These are phyloP conservation scores for Mycena sanguinolenta DNA, from an alignment of 768 basidiomycete species.

Conservation along the genomic window DNA sequence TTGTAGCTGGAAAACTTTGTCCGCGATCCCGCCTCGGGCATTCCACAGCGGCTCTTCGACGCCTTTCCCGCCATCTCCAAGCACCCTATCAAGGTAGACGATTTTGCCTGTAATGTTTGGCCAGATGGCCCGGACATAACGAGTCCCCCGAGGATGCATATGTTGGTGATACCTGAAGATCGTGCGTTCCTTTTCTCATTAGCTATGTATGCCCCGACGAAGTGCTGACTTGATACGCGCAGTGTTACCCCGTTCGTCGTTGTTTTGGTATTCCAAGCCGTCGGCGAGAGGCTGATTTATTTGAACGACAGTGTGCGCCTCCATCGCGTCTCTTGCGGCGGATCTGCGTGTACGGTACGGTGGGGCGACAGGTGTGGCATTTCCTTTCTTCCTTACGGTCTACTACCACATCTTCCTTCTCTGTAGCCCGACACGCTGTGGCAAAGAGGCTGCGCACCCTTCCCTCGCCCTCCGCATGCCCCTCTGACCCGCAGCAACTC, in stretches of 20 bases:
- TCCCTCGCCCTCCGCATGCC: constrained; percentile 1
- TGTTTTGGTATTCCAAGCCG: constrained; percentile 19
- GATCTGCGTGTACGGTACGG: neutral
- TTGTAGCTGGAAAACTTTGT: constrained; percentile 7
- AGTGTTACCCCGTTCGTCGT: constrained; percentile 16
- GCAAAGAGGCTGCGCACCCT: constrained; percentile 1
- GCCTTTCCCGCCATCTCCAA: neutral
- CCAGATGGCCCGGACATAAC: too few relatives aligned
- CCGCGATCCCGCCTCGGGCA: constrained; percentile 3
- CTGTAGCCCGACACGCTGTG: constrained; percentile 14
- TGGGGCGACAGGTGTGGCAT: constrained; percentile 15
- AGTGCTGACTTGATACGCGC: constrained; percentile 16
- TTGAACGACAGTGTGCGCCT: constrained; percentile 8
- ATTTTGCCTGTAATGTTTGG: too few relatives aligned
- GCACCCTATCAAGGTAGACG: neutral
- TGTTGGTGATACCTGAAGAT: constrained; percentile 1
- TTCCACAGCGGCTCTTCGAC: constrained; percentile 10
- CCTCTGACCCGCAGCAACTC: constrained; percentile 3
- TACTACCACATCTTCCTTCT: constrained; percentile 15
- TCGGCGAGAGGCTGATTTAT: constrained; percentile 15
- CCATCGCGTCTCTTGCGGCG: constrained; percentile 15
- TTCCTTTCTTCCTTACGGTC: constrained; percentile 15
- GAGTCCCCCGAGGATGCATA: neutral
- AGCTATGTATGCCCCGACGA: constrained; percentile 7
- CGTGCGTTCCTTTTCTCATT: constrained; percentile 15